Evolutionary conservation across 345 rosid genomes (phyloP).

Genomic region (Lepidium aucheri): DNA sequence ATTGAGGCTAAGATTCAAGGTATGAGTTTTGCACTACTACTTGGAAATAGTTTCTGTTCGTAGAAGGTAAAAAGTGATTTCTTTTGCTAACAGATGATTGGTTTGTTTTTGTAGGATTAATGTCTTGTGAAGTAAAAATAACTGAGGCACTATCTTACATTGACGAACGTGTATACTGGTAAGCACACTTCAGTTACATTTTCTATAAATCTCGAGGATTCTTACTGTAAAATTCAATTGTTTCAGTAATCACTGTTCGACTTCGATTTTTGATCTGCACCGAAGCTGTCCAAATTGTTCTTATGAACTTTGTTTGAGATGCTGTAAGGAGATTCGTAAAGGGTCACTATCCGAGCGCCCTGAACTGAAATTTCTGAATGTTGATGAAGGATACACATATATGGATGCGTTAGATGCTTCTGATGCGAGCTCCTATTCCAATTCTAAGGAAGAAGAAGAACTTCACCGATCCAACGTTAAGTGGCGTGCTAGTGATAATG

Average conservation of each 20-base stretch:
- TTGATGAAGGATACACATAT: slow-evolving; percentile 50
- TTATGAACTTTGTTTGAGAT: slow-evolving; percentile 70
- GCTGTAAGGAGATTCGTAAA: slow-evolving; percentile 71
- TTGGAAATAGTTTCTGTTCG: neutral
- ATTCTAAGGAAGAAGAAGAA: slow-evolving; percentile 16
- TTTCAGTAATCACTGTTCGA: slow-evolving; percentile 73
- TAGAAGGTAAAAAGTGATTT: too few species aligned
- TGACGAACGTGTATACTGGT: slow-evolving; percentile 88
- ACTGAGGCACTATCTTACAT: slow-evolving; percentile 31
- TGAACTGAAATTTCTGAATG: slow-evolving; percentile 37
- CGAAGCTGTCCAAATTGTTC: slow-evolving; percentile 70
- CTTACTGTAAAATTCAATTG: neutral
- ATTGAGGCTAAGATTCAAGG: slow-evolving; percentile 58
- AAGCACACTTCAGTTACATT: neutral
- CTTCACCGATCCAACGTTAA: slow-evolving; percentile 10
- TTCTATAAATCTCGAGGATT: neutral
- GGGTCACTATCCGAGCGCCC: slow-evolving; percentile 33
- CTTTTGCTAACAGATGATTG: neutral
- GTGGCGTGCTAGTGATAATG: slow-evolving; percentile 43
- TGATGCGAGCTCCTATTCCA: neutral
- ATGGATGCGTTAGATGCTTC: slow-evolving; percentile 76
- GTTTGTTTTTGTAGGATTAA: slow-evolving; percentile 23
- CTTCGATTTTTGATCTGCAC: slow-evolving; percentile 79
- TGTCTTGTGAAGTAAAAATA: slow-evolving; percentile 30
- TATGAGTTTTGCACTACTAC: slow-evolving; percentile 3